Evolutionary conservation across 2,329 filamentous ascomycete genomes (phyloP), one percentile per base, ranked within the genome.

Genomic region (Aspergillus floridensis): DNA sequence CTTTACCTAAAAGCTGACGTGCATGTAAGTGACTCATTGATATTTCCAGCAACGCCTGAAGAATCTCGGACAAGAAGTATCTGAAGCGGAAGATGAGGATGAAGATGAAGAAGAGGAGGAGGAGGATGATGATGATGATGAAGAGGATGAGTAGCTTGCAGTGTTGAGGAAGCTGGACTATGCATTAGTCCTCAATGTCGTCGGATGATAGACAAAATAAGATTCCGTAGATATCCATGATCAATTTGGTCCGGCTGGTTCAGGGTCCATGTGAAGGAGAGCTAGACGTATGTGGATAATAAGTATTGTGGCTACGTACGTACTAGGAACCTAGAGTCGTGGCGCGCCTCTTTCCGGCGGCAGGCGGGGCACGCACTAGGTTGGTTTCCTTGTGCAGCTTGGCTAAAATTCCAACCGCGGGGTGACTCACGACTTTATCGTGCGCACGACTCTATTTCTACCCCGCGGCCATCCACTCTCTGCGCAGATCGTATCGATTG

Each of bases 81-180:
- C 90, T 1, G 91, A 93, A 64, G 88, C 80, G n/a, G 90, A 92
- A 63, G 88, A 88, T 19, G 88, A 86, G 0, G 85, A 84, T 0
- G 84, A 82, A 0, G 83, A 83, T 0, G 82, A 83, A 0, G 82
- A 84, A 0, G 82, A 84, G 0, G 83, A 81, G 0, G 84, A 83
- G 0, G 81, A 81, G 2, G 78, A 79, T 6, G 77, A 78, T 6
- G 59, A 61, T n/a, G 53, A 62, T 6, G 59, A 61, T n/a, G 53
- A 62, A 8, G 59, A 57, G 22, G 47, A 59, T 8, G 53, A 48
- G 49, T 50, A 57, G 22, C 74, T 76, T 29, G 73, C 21, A 24
- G 48, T 14, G 5, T 35, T 16, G 71, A 52, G 53, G 19, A 35
- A 38, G 58, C 57, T 50, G 31, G 52, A 22, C 24, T 48, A 38